A percentile compares a stretch with the other conserved stretches of the same genome.
Evolutionary conservation across 257 asterid species (phyloP).

Genomic region (Nicotiana noctiflora): DNA sequence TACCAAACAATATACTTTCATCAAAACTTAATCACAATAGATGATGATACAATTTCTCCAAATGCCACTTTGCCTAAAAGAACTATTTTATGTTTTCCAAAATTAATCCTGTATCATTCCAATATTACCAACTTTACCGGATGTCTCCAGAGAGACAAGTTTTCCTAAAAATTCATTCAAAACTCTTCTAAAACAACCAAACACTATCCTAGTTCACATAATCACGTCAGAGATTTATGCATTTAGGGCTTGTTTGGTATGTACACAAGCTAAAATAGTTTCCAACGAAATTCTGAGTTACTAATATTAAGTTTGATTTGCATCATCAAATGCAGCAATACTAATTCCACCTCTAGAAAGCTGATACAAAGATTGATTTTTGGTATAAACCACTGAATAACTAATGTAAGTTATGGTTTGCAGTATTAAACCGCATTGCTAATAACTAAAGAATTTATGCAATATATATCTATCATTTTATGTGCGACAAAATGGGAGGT

Average conservation of each 20-base stretch:
- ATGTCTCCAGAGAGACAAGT: background rate
- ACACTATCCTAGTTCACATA: background rate
- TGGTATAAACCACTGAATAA: background rate
- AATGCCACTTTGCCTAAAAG: background rate
- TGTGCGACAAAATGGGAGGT: background rate
- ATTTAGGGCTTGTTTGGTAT: background rate
- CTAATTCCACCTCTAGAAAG: background rate
- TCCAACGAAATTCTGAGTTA: background rate
- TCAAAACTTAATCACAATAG: background rate
- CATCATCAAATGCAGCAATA: background rate
- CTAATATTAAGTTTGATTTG: background rate
- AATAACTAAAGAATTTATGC: too few relatives aligned
- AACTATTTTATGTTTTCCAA: background rate
- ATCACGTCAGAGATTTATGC: background rate
- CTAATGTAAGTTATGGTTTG: background rate
- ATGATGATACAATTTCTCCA: background rate
- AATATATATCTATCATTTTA: background rate
- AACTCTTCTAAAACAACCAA: background rate
- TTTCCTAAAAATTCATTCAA: background rate
- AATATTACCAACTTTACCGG: background rate
- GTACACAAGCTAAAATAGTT: background rate
- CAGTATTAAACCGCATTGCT: background rate
- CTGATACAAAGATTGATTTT: background rate
- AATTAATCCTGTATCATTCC: background rate
- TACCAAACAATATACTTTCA: background rate